A percentile compares a stretch with the other conserved stretches of the same genome.
These are phyloP conservation scores for Penicillium odoratum DNA, from an alignment of 495 filamentous ascomycete species.

Conservation along the genomic window DNA sequence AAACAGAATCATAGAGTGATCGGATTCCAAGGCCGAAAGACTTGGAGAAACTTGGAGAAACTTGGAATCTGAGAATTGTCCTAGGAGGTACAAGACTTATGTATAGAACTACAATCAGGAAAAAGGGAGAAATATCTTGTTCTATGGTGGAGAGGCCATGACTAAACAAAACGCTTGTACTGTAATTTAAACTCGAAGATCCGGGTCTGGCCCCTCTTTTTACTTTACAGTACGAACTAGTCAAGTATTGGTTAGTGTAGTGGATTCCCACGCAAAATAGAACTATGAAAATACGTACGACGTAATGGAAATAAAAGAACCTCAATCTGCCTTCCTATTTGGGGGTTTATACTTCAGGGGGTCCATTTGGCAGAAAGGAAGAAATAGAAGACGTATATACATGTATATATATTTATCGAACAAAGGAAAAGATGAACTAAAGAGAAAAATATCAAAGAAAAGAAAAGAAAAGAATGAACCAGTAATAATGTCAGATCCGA, in stretches of 20 bases:
- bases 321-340: too few species aligned
- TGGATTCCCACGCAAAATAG: not conserved
- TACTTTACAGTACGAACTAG: not conserved
- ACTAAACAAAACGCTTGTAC: constrained; percentile 16
- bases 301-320: too few species aligned
- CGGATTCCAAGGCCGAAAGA: not conserved
- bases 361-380: too few species aligned
- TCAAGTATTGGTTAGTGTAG: not conserved
- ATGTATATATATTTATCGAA: too few species aligned
- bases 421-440: not conserved
- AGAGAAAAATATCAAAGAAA: not conserved
- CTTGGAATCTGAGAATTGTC: not conserved
- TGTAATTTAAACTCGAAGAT: not conserved
- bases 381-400: too few species aligned
- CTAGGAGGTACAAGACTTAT: not conserved
- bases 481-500: not conserved
- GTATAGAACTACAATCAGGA: not conserved
- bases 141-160: constrained; percentile 1
- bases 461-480: not conserved
- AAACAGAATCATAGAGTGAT: not conserved
- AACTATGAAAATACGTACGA: not conserved
- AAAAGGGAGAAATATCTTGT: not conserved
- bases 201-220: not conserved
- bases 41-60: not conserved
- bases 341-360: too few species aligned